Evolutionary conservation across 495 filamentous ascomycete species (phyloP).

Genomic region (Penicillium coffeae): DNA sequence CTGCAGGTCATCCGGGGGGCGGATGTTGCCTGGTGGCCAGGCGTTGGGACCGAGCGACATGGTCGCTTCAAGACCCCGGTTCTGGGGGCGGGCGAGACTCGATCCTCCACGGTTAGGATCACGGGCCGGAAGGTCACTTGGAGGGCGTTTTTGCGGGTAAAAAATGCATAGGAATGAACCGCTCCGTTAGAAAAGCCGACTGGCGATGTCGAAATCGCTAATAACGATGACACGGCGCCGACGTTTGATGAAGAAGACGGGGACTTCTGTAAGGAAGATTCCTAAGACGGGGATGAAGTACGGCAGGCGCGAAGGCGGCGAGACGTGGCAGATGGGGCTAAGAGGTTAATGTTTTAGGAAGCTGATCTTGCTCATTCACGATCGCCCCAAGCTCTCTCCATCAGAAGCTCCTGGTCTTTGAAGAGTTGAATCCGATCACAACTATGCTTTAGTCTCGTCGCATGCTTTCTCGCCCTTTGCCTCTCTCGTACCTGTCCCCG

Average conservation of each 20-base stretch:
- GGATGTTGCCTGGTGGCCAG: constrained; percentile 48
- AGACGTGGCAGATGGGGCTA: constrained; percentile 14
- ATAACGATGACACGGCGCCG: constrained; percentile 34
- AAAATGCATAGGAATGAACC: constrained; percentile 37
- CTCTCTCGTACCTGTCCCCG: background rate
- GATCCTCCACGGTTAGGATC: constrained; percentile 45
- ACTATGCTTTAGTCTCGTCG: background rate
- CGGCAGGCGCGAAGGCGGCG: constrained; percentile 34
- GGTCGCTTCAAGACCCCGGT: constrained; percentile 49
- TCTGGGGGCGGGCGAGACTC: constrained; percentile 45
- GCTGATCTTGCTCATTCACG: background rate
- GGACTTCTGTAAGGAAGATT: constrained; percentile 37
- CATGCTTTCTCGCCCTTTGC: background rate
- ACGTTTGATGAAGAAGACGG: constrained; percentile 39
- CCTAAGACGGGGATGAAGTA: constrained; percentile 42
- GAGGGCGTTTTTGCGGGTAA: constrained; percentile 17
- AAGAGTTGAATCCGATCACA: background rate
- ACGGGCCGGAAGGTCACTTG: constrained; percentile 30
- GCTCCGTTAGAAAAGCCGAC: constrained; percentile 11
- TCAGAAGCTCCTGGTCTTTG: background rate
- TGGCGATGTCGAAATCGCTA: constrained; percentile 28
- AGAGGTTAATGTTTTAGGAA: constrained; percentile 2
- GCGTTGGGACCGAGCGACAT: constrained; percentile 52
- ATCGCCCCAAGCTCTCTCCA: background rate
- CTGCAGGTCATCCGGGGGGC: constrained; percentile 42